Evolutionary conservation across 2,329 filamentous ascomycete species (phyloP).

Genomic region (Colletotrichum godetiae): DNA sequence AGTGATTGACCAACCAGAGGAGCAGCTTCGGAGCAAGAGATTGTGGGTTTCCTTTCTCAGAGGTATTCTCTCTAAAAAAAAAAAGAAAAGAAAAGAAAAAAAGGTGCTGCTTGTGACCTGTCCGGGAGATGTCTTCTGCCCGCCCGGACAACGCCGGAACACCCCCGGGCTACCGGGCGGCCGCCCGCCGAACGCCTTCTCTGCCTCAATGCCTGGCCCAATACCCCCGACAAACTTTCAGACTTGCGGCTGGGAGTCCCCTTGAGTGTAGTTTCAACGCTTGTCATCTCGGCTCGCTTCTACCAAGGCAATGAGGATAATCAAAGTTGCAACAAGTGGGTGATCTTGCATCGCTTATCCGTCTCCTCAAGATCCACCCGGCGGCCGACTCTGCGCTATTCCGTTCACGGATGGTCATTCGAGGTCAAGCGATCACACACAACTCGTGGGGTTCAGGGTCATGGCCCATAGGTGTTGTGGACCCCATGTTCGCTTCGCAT

Average conservation of each 20-base stretch:
- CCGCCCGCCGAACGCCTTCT: not conserved
- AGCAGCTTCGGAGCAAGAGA: not conserved
- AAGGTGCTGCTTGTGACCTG: not conserved
- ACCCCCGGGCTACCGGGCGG: not conserved
- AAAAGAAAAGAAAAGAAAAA: too few species aligned
- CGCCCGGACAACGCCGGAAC: not conserved
- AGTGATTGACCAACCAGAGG: not conserved
- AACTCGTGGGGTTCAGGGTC: not conserved
- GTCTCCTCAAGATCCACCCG: conserved; percentile 1
- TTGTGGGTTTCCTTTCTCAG: not conserved
- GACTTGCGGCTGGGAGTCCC: not conserved
- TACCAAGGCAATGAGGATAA: not conserved
- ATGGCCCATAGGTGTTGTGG: not conserved
- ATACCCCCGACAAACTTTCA: not conserved
- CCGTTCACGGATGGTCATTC: conserved; percentile 14
- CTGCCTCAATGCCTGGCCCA: not conserved
- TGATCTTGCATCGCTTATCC: not conserved
- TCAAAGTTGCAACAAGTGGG: not conserved
- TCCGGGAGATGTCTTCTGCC: not conserved
- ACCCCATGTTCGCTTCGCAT: not conserved
- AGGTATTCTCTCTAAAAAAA: not conserved
- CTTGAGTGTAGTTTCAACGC: not conserved
- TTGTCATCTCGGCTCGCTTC: not conserved
- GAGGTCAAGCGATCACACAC: not conserved
- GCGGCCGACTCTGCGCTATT: conserved; percentile 19